Evolutionary conservation across 345 rosid species (phyloP).

Genomic region (Theobroma cacao): DNA sequence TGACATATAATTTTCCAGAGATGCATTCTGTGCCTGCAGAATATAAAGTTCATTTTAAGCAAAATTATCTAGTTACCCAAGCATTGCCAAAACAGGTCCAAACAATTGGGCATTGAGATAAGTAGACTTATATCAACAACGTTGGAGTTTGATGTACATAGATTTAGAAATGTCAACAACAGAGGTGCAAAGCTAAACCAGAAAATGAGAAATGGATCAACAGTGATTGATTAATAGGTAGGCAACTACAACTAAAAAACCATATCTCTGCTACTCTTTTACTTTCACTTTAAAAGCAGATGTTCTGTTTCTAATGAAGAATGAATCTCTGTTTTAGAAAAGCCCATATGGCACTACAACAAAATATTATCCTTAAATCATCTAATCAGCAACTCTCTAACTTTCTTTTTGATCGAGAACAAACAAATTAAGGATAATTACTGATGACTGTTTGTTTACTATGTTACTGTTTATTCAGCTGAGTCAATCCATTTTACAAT

Average conservation of each 20-base stretch:
- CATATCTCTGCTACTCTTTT: background rate
- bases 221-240: background rate
- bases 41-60: conserved; percentile 12
- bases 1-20: conserved; percentile 57
- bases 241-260: background rate
- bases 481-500: background rate
- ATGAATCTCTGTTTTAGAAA: background rate
- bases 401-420: background rate
- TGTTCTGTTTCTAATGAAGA: background rate
- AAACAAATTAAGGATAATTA: background rate
- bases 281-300: background rate
- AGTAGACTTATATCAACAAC: background rate
- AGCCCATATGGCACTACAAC: background rate
- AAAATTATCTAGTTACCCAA: conserved; percentile 5
- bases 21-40: conserved; percentile 60
- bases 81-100: background rate
- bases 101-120: background rate
- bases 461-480: background rate
- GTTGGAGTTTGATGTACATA: background rate
- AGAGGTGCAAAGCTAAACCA: background rate
- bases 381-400: background rate
- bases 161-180: background rate
- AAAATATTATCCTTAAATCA: background rate
- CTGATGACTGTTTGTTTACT: background rate
- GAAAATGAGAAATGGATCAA: background rate